A percentile compares a stretch with the other conserved stretches of the same genome.
Conservation (phyloP, 2,329 filamentous ascomycete genomes). For the Penicillium italicum region DNA sequence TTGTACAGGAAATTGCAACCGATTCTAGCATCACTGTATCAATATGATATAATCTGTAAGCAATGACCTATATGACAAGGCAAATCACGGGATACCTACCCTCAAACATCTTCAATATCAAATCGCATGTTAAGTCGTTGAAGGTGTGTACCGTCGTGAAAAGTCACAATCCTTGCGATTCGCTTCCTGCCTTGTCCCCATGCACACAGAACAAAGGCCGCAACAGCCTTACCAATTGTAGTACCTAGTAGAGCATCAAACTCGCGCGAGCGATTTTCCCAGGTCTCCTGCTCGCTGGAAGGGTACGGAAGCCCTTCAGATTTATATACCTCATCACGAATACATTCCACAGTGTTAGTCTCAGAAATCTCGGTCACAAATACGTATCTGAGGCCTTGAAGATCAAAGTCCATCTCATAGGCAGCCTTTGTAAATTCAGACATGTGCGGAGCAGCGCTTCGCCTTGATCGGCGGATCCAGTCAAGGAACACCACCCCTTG, state of each 20-base stretch:
- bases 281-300: neutral
- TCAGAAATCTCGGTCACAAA: neutral
- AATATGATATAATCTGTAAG: neutral
- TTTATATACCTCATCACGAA: neutral
- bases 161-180: constrained; percentile 3
- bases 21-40: neutral
- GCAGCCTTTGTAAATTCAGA: constrained; percentile 5
- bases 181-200: neutral
- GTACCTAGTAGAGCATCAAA: constrained; percentile 1
- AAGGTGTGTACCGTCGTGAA: neutral
- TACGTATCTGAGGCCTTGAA: neutral
- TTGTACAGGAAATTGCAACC: neutral
- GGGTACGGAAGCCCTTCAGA: neutral
- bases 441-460: neutral
- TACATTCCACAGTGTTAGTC: neutral
- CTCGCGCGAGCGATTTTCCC: neutral
- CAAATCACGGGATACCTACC: neutral
- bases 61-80: neutral
- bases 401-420: neutral
- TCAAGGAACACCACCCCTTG: constrained; percentile 4
- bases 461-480: neutral
- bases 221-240: neutral
- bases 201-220: neutral
- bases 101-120: neutral
- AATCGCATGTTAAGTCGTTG: neutral